Evolutionary conservation across 2,329 filamentous ascomycete species (phyloP).

Genomic region (Parastagonospora nodorum): DNA sequence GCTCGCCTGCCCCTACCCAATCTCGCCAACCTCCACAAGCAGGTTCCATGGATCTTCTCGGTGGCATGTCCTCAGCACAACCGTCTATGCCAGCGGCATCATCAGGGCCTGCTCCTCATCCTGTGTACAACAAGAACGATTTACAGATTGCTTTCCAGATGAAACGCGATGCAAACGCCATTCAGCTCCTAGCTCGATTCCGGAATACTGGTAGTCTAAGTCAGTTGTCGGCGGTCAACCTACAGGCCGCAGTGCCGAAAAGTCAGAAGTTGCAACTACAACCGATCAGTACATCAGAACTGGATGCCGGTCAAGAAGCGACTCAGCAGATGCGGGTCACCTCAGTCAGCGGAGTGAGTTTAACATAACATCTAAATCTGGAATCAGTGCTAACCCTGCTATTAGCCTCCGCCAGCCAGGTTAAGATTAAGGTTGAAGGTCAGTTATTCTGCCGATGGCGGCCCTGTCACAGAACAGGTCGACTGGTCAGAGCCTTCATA

Average conservation of each 20-base stretch:
- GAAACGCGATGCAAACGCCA: slow-evolving; percentile 78
- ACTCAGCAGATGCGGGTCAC: slow-evolving; percentile 89
- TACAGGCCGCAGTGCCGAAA: slow-evolving; percentile 96
- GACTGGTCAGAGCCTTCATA: slow-evolving; percentile 85
- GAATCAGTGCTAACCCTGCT: slow-evolving; percentile 24
- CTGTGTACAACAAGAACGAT: slow-evolving; percentile 86
- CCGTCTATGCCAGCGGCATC: slow-evolving; percentile 45
- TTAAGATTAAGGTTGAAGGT: slow-evolving; percentile 85
- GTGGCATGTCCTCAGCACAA: slow-evolving; percentile 55
- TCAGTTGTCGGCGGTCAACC: slow-evolving; percentile 72
- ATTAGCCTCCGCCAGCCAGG: slow-evolving; percentile 69
- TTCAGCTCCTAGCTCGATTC: slow-evolving; percentile 85
- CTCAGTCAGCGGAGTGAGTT: slow-evolving; percentile 85
- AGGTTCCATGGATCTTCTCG: slow-evolving; percentile 49
- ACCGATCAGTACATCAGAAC: slow-evolving; percentile 80
- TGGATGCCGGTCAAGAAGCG: slow-evolving; percentile 79
- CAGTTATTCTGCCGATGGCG: slow-evolving; percentile 72
- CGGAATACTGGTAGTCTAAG: slow-evolving; percentile 72
- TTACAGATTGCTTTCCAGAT: slow-evolving; percentile 80
- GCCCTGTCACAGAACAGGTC: slow-evolving; percentile 84
- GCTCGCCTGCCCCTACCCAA: slow-evolving; percentile 43
- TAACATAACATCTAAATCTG: not conserved
- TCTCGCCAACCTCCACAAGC: slow-evolving; percentile 46
- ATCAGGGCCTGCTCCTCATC: slow-evolving; percentile 59
- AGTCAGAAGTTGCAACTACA: slow-evolving; percentile 92